Evolutionary conservation across 192 early-diverging fungal genomes (phyloP), one percentile per base, ranked within the genome.

Genomic region (Obelidium mucronatum): DNA sequence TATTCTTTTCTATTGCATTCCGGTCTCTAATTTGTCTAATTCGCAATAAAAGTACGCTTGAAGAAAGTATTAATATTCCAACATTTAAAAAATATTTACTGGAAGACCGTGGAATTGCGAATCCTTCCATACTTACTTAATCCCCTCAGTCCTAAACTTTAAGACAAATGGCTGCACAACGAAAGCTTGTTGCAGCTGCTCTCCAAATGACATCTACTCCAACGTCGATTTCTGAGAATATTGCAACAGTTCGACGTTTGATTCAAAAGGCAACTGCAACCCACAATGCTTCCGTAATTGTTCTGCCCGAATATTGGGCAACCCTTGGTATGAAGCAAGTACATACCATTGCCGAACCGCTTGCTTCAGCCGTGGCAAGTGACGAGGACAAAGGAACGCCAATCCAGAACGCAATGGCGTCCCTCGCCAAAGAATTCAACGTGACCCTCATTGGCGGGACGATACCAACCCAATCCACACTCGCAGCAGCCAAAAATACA

Each of bases 241-340:
- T 54, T 22, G 54, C 22, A 30, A 59, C 51, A 19, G 53, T 72
- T 2, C 54, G 53, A 2, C 1, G 31, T 15, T 30, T 72, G 15
- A 36, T 59, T 15, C 6, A n/a, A 1, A n/a, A 36, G 15, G 69
- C 55, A 3, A 36, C 36, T 13, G 6, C 53, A 22, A 37, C n/a
- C 15, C 34, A 59, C 36, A 28, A 36, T 30, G 69, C 54, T 13
- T 13, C 36, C 11, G 26, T 58, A 2, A 24, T 72, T 54, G 53
- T 72, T 4, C 69, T 72, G 2, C 69, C 69, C 1, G 69, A 72
- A 51, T 72, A 72, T 40, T 54, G 51, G 52, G 33, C 54, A 17
- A 58, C 69, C 22, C 54, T 72, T 22, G 69, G 69, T 19, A 72
- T 72, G 69, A 72, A 72, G 36, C 13, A 51, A 2, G 44, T n/a